These are phyloP conservation scores for Candida tibetensis DNA, from an alignment of 805 yeast genomes.

Conservation along the genomic window DNA sequence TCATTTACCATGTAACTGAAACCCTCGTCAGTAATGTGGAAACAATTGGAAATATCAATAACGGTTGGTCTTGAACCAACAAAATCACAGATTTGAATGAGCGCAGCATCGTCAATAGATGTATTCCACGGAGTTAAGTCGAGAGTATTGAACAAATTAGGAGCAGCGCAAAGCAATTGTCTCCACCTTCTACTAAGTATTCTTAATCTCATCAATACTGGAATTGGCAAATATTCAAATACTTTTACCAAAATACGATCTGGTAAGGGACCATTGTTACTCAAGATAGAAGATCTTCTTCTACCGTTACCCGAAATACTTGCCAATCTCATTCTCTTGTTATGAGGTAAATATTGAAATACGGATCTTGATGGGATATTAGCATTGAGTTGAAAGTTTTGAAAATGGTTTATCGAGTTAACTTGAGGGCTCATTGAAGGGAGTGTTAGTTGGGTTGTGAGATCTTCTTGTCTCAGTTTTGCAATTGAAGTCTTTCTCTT, in stretches of 20 bases:
- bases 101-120: slow-evolving; percentile 53
- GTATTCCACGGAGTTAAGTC: slow-evolving; percentile 66
- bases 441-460: slow-evolving; percentile 15
- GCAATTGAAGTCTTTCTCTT: slow-evolving; percentile 13
- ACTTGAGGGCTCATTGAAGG: slow-evolving; percentile 43
- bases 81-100: slow-evolving; percentile 60
- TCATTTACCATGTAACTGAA: slow-evolving; percentile 69
- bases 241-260: slow-evolving; percentile 55
- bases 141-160: slow-evolving; percentile 47
- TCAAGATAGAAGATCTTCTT: slow-evolving; percentile 56
- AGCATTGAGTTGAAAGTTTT: slow-evolving; percentile 17
- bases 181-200: slow-evolving; percentile 66
- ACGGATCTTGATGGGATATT: slow-evolving; percentile 19
- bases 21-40: slow-evolving; percentile 74
- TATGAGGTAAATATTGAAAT: slow-evolving; percentile 55
- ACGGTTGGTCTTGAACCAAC: slow-evolving; percentile 64
- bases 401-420: slow-evolving; percentile 35
- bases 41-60: slow-evolving; percentile 69
- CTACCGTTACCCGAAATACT: slow-evolving; percentile 38
- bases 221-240: slow-evolving; percentile 52
- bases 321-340: slow-evolving; percentile 50
- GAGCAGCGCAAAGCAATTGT: slow-evolving; percentile 57
- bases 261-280: slow-evolving; percentile 54
- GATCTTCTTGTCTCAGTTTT: slow-evolving; percentile 13
- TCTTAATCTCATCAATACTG: slow-evolving; percentile 58